Base-by-base conservation (phyloP, 306 rosid genomes). In the Malus orientalis region DNA sequence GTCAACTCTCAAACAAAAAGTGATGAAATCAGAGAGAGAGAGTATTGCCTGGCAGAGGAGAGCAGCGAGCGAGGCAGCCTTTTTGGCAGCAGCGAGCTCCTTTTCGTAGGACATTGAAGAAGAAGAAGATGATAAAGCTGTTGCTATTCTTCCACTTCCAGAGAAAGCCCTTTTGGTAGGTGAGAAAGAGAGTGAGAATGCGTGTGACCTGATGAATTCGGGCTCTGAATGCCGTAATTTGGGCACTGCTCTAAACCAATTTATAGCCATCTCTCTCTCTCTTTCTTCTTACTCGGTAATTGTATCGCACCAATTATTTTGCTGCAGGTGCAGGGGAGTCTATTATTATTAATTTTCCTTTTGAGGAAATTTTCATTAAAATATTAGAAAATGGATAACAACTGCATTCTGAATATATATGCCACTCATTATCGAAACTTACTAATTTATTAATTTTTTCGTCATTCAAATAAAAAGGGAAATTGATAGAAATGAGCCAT, bases 41-140 rank as follows among this genome's bases (percentile, higher is more conserved):
- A 68, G 67, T 60, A 36, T 29, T 89, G 80, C 98, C 96, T 94
- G 97, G 80, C 97, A 94, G 82, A 94, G 95, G 55, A 81, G 83
- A 76, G 97, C 88, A 30, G 98, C 98, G 78, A 94, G 87, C 78
- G 95, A 77, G 70, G 95, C 93, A 3, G 97, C 97, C 85, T 85
- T 90, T 85, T 83, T 94, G 23, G 98, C 98, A 74, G 98, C 96
- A 5, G 86, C 86, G 77, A 94, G 96, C 78, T 94, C 97, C 73
- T 89, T 92, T 32, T 92, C 92, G 86, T 90, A 94, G 81, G 96
- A 33, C 97, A 92, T 92, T 33, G 96, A 83, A 77, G 89, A 84
- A 77, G 76, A 27, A 40, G 45, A 40, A 40, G 11, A 40, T 9
- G 45, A 40, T 8, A 40, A 8, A 40, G 45, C 45, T 8, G 83